A percentile compares a stretch with the other conserved stretches of the same genome.
Conservation (phyloP, 2,329 filamentous ascomycete genomes). For the Phoma herbarum region DNA sequence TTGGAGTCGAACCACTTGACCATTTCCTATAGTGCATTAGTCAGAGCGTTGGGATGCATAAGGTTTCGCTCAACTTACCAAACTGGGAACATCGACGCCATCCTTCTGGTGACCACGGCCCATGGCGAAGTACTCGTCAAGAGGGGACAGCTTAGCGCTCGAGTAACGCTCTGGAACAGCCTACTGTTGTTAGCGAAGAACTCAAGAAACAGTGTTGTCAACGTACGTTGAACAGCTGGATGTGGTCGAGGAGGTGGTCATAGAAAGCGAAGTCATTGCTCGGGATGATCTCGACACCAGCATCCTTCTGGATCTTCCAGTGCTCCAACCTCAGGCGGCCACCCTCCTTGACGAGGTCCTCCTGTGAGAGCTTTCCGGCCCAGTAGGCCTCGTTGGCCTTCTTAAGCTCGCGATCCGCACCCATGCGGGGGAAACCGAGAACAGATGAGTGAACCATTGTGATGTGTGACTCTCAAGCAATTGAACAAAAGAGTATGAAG, state of each 20-base stretch:
- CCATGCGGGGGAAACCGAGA: conserved; percentile 99
- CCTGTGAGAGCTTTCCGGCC: conserved; percentile 91
- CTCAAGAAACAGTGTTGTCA: conserved; percentile 27
- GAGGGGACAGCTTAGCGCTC: conserved; percentile 82
- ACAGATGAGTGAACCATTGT: conserved; percentile 70
- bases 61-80: conserved; percentile 59
- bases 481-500: conserved; percentile 21
- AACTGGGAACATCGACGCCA: conserved; percentile 87
- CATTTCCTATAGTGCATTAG: conserved; percentile 75
- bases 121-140: conserved; percentile 99
- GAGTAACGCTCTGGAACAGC: conserved; percentile 93
- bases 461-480: conserved; percentile 29
- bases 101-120: conserved; percentile 97
- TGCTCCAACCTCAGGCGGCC: conserved; percentile 96
- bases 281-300: conserved; percentile 95
- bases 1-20: conserved; percentile 99
- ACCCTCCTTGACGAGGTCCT: conserved; percentile 90
- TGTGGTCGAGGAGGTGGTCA: conserved; percentile 97
- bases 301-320: conserved; percentile 99
- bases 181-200: conserved; percentile 56
- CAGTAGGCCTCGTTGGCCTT: conserved; percentile 99
- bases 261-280: conserved; percentile 99
- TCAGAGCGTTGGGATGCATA: background rate
- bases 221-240: conserved; percentile 93
- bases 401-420: conserved; percentile 98